A percentile compares a stretch with the other conserved stretches of the same genome.
Evolutionary conservation across 495 filamentous ascomycete genomes (phyloP).

Genomic region (Amphirosellinia nigrospora): DNA sequence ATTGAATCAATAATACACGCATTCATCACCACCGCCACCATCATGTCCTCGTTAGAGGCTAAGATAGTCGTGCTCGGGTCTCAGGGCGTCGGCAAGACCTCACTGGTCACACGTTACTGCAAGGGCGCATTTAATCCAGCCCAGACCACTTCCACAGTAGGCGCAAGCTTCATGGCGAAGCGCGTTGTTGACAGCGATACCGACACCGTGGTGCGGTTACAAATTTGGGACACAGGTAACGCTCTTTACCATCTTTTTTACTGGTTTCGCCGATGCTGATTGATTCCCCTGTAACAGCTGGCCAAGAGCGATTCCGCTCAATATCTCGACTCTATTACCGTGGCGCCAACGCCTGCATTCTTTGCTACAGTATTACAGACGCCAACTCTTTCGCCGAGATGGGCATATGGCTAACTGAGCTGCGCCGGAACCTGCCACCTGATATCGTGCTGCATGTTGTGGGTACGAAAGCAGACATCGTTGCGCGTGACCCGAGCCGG

Average conservation of each 20-base stretch:
- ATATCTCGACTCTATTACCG: slow-evolving; percentile 96
- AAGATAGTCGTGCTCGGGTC: slow-evolving; percentile 91
- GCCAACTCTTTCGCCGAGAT: slow-evolving; percentile 88
- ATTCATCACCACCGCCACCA: background rate
- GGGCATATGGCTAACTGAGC: slow-evolving; percentile 86
- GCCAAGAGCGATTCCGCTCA: slow-evolving; percentile 92
- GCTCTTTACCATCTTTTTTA: background rate
- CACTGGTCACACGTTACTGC: slow-evolving; percentile 85
- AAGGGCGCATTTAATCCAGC: slow-evolving; percentile 77
- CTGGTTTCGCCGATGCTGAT: slow-evolving; percentile 10
- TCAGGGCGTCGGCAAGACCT: slow-evolving; percentile 95
- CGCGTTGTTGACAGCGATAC: slow-evolving; percentile 83
- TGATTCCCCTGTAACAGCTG: slow-evolving; percentile 56
- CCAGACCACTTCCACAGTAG: slow-evolving; percentile 79
- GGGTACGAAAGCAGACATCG: slow-evolving; percentile 92
- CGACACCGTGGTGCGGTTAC: slow-evolving; percentile 78
- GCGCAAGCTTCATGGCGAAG: slow-evolving; percentile 94
- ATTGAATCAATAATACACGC: background rate
- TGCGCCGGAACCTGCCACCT: slow-evolving; percentile 69
- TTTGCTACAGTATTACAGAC: slow-evolving; percentile 92
- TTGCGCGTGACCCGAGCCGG: slow-evolving; percentile 74
- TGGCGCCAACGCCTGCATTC: slow-evolving; percentile 89
- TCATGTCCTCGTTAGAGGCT: slow-evolving; percentile 75
- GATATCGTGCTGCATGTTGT: slow-evolving; percentile 95
- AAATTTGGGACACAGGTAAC: slow-evolving; percentile 85